phyloP scores from a whole-genome alignment of 345 rosid species.

The Bretschneidera sinensis region DNA sequence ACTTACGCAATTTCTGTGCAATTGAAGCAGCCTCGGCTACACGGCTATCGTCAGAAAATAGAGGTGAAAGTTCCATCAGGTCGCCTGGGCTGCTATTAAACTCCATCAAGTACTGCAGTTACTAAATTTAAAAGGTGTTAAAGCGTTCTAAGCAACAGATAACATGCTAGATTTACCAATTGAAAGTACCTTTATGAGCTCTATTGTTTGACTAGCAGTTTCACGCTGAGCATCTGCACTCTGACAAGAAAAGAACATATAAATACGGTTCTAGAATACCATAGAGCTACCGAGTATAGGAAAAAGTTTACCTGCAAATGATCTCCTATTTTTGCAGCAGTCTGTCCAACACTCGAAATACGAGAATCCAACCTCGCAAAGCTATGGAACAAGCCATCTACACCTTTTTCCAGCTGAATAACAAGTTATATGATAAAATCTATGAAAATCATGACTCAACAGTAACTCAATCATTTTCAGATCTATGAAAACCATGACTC shows the following conservation, averaged over 20 bases:
- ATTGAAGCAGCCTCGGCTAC: constrained; percentile 99
- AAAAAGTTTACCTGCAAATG: constrained; percentile 74
- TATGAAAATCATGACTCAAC: not conserved
- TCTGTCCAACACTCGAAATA: constrained; percentile 97
- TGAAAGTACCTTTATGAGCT: constrained; percentile 77
- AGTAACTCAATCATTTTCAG: constrained; percentile 2
- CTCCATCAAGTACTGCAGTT: constrained; percentile 93
- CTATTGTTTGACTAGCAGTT: constrained; percentile 97
- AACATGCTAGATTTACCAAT: constrained; percentile 13
- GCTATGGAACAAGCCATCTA: constrained; percentile 86
- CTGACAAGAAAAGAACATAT: constrained; percentile 37
- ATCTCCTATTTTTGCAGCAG: constrained; percentile 99
- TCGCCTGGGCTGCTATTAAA: constrained; percentile 98
- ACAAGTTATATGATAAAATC: constrained; percentile 2
- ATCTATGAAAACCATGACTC: too few species aligned
- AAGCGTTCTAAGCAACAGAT: constrained; percentile 11
- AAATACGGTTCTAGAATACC: constrained; percentile 12
- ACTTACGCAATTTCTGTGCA: constrained; percentile 94
- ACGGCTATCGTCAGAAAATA: constrained; percentile 98
- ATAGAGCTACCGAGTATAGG: constrained; percentile 5
- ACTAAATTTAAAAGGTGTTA: constrained; percentile 17
- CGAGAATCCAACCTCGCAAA: constrained; percentile 91
- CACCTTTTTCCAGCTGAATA: constrained; percentile 84
- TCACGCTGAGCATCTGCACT: constrained; percentile 99
- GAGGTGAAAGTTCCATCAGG: constrained; percentile 95